phyloP scores from a whole-genome alignment of 192 early-diverging fungal species.

The Lobosporangium transversale region DNA sequence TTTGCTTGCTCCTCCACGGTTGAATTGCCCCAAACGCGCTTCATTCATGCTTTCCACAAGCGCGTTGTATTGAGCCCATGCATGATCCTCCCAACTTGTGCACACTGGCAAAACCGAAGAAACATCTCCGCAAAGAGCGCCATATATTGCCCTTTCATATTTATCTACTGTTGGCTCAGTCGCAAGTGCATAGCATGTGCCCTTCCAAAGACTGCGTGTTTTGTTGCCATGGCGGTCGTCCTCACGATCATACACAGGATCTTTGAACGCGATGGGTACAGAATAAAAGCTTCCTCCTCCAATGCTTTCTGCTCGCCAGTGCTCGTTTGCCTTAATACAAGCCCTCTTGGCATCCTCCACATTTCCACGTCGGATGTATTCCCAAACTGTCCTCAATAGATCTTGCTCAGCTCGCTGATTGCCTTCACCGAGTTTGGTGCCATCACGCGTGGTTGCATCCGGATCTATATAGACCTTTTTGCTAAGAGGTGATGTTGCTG shows the following conservation, averaged over 20 bases:
- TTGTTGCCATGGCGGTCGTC: constrained; percentile 59
- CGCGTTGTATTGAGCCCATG: constrained; percentile 85
- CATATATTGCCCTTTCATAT: constrained; percentile 85
- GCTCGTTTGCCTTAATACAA: constrained; percentile 76
- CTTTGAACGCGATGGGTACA: constrained; percentile 26
- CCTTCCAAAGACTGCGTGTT: constrained; percentile 76
- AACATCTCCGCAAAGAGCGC: constrained; percentile 76
- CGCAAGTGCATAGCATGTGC: constrained; percentile 66
- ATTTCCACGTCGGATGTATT: constrained; percentile 81
- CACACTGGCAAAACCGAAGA: constrained; percentile 77
- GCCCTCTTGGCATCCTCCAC: constrained; percentile 72
- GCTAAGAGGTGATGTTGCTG: too few relatives aligned
- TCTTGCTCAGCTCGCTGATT: constrained; percentile 58
- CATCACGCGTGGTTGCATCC: constrained; percentile 34
- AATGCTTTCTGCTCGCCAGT: constrained; percentile 84
- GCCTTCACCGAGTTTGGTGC: constrained; percentile 17
- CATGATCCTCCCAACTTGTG: constrained; percentile 85
- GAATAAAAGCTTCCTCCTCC: constrained; percentile 64
- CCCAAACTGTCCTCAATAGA: constrained; percentile 73
- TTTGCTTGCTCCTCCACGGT: constrained; percentile 23
- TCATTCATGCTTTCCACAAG: constrained; percentile 72
- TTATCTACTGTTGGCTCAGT: constrained; percentile 59
- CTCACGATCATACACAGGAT: constrained; percentile 38
- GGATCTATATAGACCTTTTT: constrained; percentile 23
- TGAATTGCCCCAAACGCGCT: constrained; percentile 27